Conservation (phyloP, 2,329 filamentous ascomycete genomes). For the Fusarium xylarioides region DNA sequence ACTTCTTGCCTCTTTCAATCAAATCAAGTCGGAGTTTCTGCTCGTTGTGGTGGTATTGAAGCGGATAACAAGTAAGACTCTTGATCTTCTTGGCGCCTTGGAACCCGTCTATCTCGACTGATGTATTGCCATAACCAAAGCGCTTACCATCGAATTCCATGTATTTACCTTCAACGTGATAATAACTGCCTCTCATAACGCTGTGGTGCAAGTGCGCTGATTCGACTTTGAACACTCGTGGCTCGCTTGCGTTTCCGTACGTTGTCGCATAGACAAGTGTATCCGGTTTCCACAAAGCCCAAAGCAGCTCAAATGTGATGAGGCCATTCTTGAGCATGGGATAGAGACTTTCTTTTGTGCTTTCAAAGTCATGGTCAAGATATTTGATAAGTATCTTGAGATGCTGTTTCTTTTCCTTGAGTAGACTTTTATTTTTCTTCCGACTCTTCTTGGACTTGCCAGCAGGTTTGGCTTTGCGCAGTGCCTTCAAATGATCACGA, state of each 20-base stretch:
- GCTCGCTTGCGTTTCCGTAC: slow-evolving; percentile 79
- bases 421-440: slow-evolving; percentile 67
- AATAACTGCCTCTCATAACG: slow-evolving; percentile 78
- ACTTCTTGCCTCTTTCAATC: slow-evolving; percentile 84
- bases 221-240: slow-evolving; percentile 84
- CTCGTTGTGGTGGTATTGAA: slow-evolving; percentile 81
- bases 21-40: slow-evolving; percentile 70
- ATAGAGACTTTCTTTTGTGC: slow-evolving; percentile 79
- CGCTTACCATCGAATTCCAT: slow-evolving; percentile 89
- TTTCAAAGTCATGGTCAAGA: slow-evolving; percentile 82
- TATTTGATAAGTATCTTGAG: slow-evolving; percentile 79
- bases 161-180: slow-evolving; percentile 80
- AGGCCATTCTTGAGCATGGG: slow-evolving; percentile 82
- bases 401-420: slow-evolving; percentile 67
- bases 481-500: slow-evolving; percentile 67
- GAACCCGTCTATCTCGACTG: slow-evolving; percentile 77
- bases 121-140: slow-evolving; percentile 79
- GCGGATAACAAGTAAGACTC: slow-evolving; percentile 77
- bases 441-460: slow-evolving; percentile 63
- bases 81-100: slow-evolving; percentile 85
- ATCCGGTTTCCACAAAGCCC: slow-evolving; percentile 90
- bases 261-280: slow-evolving; percentile 81
- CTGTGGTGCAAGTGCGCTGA: slow-evolving; percentile 74
- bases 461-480: slow-evolving; percentile 66
- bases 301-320: slow-evolving; percentile 88